Base-by-base conservation (phyloP, 306 rosid genomes). In the Biancaea sappan region DNA sequence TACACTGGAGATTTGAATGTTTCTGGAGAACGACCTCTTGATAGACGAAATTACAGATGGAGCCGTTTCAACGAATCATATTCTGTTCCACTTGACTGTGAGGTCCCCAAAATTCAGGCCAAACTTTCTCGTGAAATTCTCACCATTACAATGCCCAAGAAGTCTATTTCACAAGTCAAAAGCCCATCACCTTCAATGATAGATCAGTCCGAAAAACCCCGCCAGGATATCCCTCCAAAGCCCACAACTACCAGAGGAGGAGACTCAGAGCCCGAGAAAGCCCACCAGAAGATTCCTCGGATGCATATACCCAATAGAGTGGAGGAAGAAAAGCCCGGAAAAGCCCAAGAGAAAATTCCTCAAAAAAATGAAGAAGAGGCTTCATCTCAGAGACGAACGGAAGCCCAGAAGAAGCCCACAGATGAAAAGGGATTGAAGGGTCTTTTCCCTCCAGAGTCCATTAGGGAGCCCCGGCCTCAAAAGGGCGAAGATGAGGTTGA, bases 21-120 rank as follows among this genome's bases (percentile, higher is more conserved):
- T 70, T 19, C 73, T 4, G 96, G 96, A 59, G 86, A 88, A 71
- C 56, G 87, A 48, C 84, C 81, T 15, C 61, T 79, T 52, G 53
- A 15, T 22, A 53, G 67, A 0, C 64, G 22, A 60, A 60, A 75
- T 34, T 13, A 62, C 11, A 86, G 32, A 71, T 84, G 90, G 88
- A 60, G 57, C 47, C 75, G 69, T 63, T 77, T 90, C 76, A 80
- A 75, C 50, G 63, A 82, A 73, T 63, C 85, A 31, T 78, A 69
- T 68, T 76, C 84, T 0, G 19, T 83, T 80, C 91, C 87, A 12
- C 61, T 38, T 2, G 80, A 83, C 25, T 77, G 80, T 28, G 82
- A 77, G 11, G 44, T 13, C 0, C 77, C 14, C 32, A 65, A 69
- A 72, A 80, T 90, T 66, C 66, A 75, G 28, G 88, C 69, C n/a